phyloP scores from a whole-genome alignment of 2,329 filamentous ascomycete species.

The Fusarium sp. region DNA sequence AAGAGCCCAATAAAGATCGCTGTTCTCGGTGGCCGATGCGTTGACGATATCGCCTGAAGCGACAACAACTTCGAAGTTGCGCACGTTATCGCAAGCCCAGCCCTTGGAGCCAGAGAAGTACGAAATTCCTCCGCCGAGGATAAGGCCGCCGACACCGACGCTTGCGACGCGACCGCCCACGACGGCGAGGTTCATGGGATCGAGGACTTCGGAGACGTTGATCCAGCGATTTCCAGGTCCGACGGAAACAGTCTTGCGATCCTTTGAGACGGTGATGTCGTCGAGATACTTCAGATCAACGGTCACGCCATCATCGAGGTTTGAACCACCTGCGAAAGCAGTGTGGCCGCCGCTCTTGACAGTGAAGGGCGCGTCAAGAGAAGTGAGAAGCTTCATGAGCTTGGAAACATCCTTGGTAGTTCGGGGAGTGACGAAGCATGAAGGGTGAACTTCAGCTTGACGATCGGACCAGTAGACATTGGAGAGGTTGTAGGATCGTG shows the following conservation, averaged over 20 bases:
- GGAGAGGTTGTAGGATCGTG: not conserved
- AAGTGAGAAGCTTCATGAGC: conserved; percentile 1
- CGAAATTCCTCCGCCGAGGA: conserved; percentile 56
- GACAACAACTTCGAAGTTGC: conserved; percentile 60
- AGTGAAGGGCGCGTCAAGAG: conserved; percentile 52
- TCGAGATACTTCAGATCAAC: conserved; percentile 57
- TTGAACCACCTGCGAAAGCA: conserved; percentile 57
- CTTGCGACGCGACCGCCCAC: conserved; percentile 36
- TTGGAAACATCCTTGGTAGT: not conserved
- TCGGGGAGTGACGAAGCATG: conserved; percentile 11
- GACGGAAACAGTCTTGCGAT: conserved; percentile 18
- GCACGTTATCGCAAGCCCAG: conserved; percentile 59
- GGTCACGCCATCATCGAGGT: conserved; percentile 53
- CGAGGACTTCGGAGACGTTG: conserved; percentile 10
- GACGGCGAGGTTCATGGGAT: conserved; percentile 9
- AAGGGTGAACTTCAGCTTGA: conserved; percentile 8
- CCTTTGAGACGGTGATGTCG: conserved; percentile 7
- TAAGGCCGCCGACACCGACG: conserved; percentile 49
- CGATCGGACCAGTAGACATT: conserved; percentile 22
- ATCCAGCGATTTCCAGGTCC: conserved; percentile 24
- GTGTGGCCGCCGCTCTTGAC: conserved; percentile 65
- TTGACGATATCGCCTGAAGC: conserved; percentile 56
- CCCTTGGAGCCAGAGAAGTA: conserved; percentile 52
- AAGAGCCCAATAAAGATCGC: conserved; percentile 23
- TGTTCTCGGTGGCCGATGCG: not conserved